Evolutionary conservation across 768 basidiomycete species (phyloP).

Genomic region (Serendipita sp.): DNA sequence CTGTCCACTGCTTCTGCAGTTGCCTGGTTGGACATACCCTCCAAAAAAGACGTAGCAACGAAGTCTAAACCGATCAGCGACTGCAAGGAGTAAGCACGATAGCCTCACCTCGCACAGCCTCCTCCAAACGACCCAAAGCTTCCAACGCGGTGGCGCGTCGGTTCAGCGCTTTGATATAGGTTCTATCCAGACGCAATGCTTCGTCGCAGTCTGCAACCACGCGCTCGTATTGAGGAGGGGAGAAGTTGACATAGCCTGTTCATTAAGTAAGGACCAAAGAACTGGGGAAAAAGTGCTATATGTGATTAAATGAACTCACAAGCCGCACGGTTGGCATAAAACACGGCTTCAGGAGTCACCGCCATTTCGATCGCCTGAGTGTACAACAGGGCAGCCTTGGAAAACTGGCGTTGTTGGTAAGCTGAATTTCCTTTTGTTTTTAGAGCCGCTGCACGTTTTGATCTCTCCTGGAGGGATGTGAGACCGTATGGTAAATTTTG

Average conservation of each 20-base stretch:
- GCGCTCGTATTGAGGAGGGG: constrained; percentile 63
- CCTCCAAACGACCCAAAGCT: constrained; percentile 51
- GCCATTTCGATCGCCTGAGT: constrained; percentile 30
- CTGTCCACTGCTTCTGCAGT: constrained; percentile 76
- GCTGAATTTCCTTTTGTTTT: constrained; percentile 30
- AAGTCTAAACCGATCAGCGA: constrained; percentile 42
- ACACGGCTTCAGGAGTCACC: constrained; percentile 62
- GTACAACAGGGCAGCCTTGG: constrained; percentile 26
- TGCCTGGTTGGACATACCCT: constrained; percentile 71
- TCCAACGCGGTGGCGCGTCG: constrained; percentile 79
- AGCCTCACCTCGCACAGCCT: constrained; percentile 59
- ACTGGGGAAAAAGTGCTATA: neutral
- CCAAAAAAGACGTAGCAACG: constrained; percentile 91
- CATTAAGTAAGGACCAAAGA: neutral
- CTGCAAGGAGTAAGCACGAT: neutral
- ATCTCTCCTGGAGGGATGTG: constrained; percentile 11
- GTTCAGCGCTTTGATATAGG: constrained; percentile 83
- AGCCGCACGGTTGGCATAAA: constrained; percentile 93
- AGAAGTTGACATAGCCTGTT: constrained; percentile 80
- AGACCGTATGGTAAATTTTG: neutral
- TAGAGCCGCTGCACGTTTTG: constrained; percentile 36
- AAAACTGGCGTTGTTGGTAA: constrained; percentile 25
- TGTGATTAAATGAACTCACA: constrained; percentile 34
- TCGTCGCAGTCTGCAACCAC: constrained; percentile 81
- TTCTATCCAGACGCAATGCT: constrained; percentile 66